These are phyloP conservation scores for Kwoniella mangroviensis DNA, from an alignment of 768 basidiomycete species.

Conservation along the genomic window DNA sequence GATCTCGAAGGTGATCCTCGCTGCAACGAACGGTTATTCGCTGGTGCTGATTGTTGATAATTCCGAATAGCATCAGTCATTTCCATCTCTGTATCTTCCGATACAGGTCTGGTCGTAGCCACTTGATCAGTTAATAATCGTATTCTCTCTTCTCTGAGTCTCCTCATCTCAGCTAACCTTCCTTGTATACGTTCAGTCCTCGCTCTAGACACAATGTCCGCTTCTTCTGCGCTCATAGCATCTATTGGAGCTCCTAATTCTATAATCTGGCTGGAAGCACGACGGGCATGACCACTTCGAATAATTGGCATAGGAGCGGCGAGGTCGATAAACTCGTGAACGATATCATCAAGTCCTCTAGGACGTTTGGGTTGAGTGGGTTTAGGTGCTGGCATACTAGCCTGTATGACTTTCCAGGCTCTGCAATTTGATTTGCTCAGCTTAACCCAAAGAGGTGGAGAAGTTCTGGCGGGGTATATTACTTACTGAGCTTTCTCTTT, in stretches of 20 bases:
- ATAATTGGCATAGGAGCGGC: constrained; percentile 14
- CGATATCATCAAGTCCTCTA: constrained; percentile 30
- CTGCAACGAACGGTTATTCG: neutral
- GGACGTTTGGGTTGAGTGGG: constrained; percentile 16
- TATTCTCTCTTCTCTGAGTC: constrained; percentile 31
- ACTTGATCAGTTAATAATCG: constrained; percentile 10
- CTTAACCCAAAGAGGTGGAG: neutral
- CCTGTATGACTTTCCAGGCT: constrained; percentile 40
- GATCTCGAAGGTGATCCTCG: neutral
- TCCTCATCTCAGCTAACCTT: constrained; percentile 26
- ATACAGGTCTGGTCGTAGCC: neutral
- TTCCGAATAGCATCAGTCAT: neutral
- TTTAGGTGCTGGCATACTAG: constrained; percentile 21
- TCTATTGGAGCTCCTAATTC: constrained; percentile 40
- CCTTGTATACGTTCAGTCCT: constrained; percentile 7
- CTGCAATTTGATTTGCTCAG: constrained; percentile 12
- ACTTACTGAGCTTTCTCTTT: constrained; percentile 45
- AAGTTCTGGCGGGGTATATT: no score
- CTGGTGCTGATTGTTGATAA: neutral
- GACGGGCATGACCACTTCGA: constrained; percentile 28
- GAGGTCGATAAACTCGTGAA: constrained; percentile 35
- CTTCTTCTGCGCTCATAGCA: constrained; percentile 31
- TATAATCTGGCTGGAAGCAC: constrained; percentile 40
- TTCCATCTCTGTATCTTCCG: neutral
- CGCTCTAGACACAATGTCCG: constrained; percentile 7